A percentile compares a stretch with the other conserved stretches of the same genome.
These are phyloP conservation scores for Alternaria metachromatica DNA, from an alignment of 2,329 filamentous ascomycete genomes.

Conservation along the genomic window DNA sequence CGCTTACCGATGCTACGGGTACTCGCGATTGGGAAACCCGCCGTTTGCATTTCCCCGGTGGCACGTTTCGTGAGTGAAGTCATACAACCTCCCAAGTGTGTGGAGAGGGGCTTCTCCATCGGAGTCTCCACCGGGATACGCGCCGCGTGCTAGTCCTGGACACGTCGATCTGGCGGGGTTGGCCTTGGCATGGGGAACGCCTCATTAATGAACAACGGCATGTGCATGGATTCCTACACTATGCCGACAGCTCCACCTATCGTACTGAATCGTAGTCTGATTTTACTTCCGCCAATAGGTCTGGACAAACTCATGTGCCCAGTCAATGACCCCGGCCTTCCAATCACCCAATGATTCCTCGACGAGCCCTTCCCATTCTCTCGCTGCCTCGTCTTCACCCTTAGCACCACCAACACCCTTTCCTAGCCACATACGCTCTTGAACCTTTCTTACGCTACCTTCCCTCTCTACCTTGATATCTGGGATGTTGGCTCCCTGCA, in stretches of 20 bases:
- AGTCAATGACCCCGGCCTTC: constrained; percentile 93
- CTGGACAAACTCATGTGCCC: constrained; percentile 92
- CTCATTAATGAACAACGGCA: neutral
- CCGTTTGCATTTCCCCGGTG: neutral
- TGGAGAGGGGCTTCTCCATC: constrained; percentile 4
- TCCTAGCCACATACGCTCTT: constrained; percentile 94
- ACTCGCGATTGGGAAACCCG: neutral
- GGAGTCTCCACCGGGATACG: constrained; percentile 6
- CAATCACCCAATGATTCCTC: constrained; percentile 83
- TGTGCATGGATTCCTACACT: neutral
- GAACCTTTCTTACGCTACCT: constrained; percentile 92
- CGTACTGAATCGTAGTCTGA: neutral
- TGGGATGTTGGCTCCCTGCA: constrained; percentile 97
- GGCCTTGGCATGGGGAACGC: neutral
- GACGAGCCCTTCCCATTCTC: constrained; percentile 86
- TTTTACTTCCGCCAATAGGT: constrained; percentile 70
- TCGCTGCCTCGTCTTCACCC: constrained; percentile 84
- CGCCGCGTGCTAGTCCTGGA: neutral
- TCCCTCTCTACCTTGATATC: constrained; percentile 92
- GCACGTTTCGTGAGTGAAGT: neutral
- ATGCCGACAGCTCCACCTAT: neutral
- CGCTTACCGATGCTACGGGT: neutral
- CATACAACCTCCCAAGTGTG: neutral
- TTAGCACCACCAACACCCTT: constrained; percentile 54
- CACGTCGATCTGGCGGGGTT: neutral